Percentiles rank a stretch among this genome's conserved stretches.
Conservation (phyloP, 306 rosid genomes). For the Rubus idaeus region DNA sequence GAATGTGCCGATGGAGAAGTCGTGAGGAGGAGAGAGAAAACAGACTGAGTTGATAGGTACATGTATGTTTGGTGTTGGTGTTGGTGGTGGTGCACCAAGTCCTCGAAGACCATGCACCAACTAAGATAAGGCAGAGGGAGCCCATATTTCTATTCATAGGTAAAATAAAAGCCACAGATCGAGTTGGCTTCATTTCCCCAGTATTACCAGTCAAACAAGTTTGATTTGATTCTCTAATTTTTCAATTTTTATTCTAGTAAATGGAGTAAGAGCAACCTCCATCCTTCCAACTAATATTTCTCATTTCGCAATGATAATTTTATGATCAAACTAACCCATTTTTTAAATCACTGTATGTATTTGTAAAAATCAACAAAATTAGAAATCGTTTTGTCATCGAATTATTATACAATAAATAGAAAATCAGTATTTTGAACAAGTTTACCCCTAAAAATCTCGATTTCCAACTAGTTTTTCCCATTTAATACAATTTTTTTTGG, state of each 20-base stretch:
- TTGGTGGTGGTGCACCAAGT: neutral
- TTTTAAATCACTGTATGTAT: too few relatives aligned
- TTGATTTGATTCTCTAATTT: constrained; percentile 20
- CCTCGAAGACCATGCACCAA: constrained; percentile 33
- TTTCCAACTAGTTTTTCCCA: neutral
- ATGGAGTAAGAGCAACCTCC: neutral
- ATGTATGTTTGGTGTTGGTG: neutral
- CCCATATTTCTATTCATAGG: constrained; percentile 22
- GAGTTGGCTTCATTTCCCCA: constrained; percentile 35
- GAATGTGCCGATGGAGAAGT: constrained; percentile 7
- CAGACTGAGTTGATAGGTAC: neutral
- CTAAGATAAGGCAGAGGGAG: constrained; percentile 4
- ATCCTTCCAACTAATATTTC: neutral
- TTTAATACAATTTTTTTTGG: neutral
- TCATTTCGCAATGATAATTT: neutral
- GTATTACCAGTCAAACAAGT: constrained; percentile 30
- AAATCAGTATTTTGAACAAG: too few relatives aligned
- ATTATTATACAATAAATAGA: too few relatives aligned
- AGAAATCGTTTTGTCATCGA: too few relatives aligned
- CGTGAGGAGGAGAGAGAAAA: neutral
- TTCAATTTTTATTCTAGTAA: neutral
- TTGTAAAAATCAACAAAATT: too few relatives aligned
- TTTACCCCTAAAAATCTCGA: too few relatives aligned
- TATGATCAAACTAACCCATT: too few relatives aligned
- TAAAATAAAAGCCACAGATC: constrained; percentile 5